Base-by-base conservation (phyloP, 164 flowering plant genomes). In the Euptelea pleiosperma region DNA sequence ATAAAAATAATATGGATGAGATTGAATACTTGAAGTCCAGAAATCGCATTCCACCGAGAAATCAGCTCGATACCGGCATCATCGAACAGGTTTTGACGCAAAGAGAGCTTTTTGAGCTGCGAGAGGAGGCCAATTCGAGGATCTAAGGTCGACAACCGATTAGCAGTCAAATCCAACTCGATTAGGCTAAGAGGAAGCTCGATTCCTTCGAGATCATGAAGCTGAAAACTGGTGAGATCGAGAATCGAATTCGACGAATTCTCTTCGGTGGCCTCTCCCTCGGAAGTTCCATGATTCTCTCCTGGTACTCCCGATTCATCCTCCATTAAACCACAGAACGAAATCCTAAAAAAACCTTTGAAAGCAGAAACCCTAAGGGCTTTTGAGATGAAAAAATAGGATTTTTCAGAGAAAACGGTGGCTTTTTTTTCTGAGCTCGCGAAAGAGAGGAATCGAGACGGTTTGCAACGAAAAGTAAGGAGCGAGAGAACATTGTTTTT, bases 191-290 rank as follows among this genome's bases (percentile, higher is more conserved):
- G 70, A 1, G 94, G 85, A 5, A 93, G 70, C 50, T 93, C 87
- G 45, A 93, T 65, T 18, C 82, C 86, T 47, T 79, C 68, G 55
- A 93, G 92, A 69, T 83, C 82, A 68, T 81, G 96, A 53, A 93
- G 92, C 70, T 93, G 97, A 56, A 1, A 88, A 72, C 99, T 86
- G 21, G 90, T 80, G 33, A 90, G 89, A 68, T 93, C 99, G 39
- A 93, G 89, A 35, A 74, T 25, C 0, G 82, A 67, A 24, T 60
- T 37, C 11, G 77, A 69, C 14, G 67, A 33, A 24, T 69, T 76
- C 15, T 71, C 74, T 43, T 70, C 80, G 8, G 25, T 53, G 6
- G 37, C 51, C 28, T 5, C 67, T 45, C 19, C 64, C 14, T 39
- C 61, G 29, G 25, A 3, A 43, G 36, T 34, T 31, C 29, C 66